Evolutionary conservation across 345 rosid species (phyloP), one percentile per base, ranked within the genome.

Genomic region (Hypericum androsaemum): DNA sequence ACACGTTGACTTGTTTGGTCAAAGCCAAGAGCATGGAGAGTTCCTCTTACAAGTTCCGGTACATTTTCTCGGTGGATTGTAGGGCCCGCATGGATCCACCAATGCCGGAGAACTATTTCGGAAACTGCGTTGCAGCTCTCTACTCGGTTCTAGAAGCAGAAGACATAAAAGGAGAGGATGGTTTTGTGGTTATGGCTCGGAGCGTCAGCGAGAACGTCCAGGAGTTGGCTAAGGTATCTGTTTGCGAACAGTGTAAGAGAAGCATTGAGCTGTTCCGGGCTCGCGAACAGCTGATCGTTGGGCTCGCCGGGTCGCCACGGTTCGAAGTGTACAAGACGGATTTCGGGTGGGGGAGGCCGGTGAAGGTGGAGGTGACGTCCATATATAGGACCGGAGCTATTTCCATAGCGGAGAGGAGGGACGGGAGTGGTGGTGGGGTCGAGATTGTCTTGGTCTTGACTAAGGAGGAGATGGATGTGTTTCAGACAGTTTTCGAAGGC

Each of bases 311-410:
- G 11, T 49, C 67, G 11, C 37, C 12, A 15, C 56, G 17, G 37
- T 55, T 63, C 13, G 60, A 16, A 2, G 50, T 41, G 39, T 62
- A 55, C 10, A 53, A 45, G 8, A 44, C 67, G 2, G 64, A 68
- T 43, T 62, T 68, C n/a, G 67, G 67, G 16, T 58, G 57, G 67
- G 71, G 64, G 0, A 52, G 53, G 22, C 72, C 69, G 6, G 28
- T 28, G 41, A 72, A 64, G 36, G 73, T 68, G 41, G 73, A 54
- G 22, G 14, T 68, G 12, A 59, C 59, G 12, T 61, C 70, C 3
- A 53, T 55, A 13, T 66, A 57, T 50, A 28, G 14, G 51, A 56
- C 35, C 16, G 66, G 53, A 32, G 28, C 63, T 3, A 15, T 63
- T 43, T 47, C 69, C 1, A 7, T 63, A 60, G 52, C 64, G 0